Base-by-base conservation (phyloP, 768 basidiomycete genomes). In the Megacollybia marginata region DNA sequence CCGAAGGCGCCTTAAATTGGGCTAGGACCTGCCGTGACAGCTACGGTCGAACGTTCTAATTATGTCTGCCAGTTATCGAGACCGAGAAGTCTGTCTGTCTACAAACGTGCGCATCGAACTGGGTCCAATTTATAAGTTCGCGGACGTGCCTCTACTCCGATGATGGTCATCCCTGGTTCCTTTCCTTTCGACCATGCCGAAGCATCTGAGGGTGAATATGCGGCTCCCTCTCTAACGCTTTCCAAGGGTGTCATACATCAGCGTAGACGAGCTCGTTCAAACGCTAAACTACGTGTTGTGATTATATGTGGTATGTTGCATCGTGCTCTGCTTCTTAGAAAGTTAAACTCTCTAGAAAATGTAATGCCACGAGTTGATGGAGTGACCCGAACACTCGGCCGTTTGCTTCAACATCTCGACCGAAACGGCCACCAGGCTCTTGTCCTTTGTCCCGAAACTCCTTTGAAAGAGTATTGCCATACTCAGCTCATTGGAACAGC, bases 351-450 rank as follows among this genome's bases (percentile, higher is more conserved):
- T 40, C 18, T 52, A 62, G 68, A 70, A 54, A 70, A 70, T 60
- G 65, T 70, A 47, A 44, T 70, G 43, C 68, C 68, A n/a, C 67
- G 68, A 54, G 58, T 73, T 23, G 74, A 75, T 54, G 74, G 74
- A 1, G 70, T 72, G 3, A 75, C 74, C 0, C 49, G 72, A 12
- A 73, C 71, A 0, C 52, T 75, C 1, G 67, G 70, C 2, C 58
- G 66, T 34, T 58, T 75, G 5, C 63, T 75, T 15, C 65, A 69
- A 43, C 69, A 74, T 49, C 58, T 75, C 4, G 57, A 66, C 48
- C 51, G 56, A 18, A 62, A 68, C 44, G 72, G 74, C 6, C 71
- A 74, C 55, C 60, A 67, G 44, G 68, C 69, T 16, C 62, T 74
- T 51, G 62, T 75, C 0, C 57, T 74, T 10, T 71, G 73, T 0